A percentile compares a stretch with the other conserved stretches of the same genome.
Evolutionary conservation across 768 basidiomycete genomes (phyloP).

Genomic region (Xerocomus brunneocitrinus): DNA sequence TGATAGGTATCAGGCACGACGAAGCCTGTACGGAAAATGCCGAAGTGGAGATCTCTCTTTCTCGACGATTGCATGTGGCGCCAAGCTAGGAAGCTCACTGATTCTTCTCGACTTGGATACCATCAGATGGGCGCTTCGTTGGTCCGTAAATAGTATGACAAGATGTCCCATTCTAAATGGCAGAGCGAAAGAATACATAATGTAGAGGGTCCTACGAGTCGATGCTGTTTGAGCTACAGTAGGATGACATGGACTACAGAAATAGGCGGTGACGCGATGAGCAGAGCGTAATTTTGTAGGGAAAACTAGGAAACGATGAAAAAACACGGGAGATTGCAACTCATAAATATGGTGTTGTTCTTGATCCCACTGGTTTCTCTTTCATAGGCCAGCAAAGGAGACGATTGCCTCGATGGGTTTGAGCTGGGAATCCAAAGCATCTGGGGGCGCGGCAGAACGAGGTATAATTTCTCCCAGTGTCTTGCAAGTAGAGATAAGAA

Average conservation of each 20-base stretch:
- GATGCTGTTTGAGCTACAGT: neutral
- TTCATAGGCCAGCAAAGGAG: conserved; percentile 31
- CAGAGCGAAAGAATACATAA: neutral
- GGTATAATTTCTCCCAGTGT: conserved; percentile 37
- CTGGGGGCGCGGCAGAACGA: conserved; percentile 37
- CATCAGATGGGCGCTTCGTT: neutral
- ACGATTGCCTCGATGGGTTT: conserved; percentile 42
- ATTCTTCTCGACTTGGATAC: neutral
- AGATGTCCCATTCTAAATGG: neutral
- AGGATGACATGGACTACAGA: conserved; percentile 3
- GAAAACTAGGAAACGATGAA: neutral
- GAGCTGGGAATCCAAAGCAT: conserved; percentile 42
- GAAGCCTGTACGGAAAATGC: neutral
- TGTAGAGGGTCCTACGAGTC: conserved; percentile 1
- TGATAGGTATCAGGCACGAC: neutral
- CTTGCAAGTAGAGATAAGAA: conserved; percentile 25
- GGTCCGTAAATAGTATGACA: neutral
- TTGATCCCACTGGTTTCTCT: neutral
- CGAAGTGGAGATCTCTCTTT: neutral
- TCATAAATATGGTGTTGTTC: neutral
- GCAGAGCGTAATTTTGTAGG: neutral
- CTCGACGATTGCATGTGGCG: neutral
- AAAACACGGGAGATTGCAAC: neutral
- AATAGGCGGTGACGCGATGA: neutral
- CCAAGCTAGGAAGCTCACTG: neutral